phyloP scores from a whole-genome alignment of 345 rosid genomes.

The Lepidium africanum region DNA sequence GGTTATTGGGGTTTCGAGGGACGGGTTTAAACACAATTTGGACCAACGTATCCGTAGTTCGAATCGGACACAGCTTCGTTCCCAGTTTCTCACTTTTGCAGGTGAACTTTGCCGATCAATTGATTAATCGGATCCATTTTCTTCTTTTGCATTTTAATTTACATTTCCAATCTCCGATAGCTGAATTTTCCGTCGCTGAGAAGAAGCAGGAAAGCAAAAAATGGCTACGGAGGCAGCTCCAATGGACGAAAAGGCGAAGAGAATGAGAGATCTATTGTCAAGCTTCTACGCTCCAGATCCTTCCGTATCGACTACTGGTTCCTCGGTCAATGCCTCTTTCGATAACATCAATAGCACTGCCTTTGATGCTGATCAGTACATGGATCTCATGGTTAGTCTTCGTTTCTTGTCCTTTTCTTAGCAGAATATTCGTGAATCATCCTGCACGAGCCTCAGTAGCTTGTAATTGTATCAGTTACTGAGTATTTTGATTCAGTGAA shows the following conservation, averaged over 20 bases:
- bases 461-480: neutral
- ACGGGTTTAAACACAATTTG: neutral
- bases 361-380: conserved; percentile 87
- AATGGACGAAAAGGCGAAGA: conserved; percentile 96
- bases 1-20: neutral
- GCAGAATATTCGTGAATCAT: neutral
- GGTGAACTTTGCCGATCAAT: neutral
- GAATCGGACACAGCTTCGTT: neutral
- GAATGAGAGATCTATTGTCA: conserved; percentile 96
- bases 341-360: conserved; percentile 75
- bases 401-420: neutral
- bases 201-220: conserved; percentile 18
- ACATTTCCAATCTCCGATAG: neutral
- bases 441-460: neutral
- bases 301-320: conserved; percentile 35
- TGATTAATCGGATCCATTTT: conserved; percentile 2
- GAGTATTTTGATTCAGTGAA: neutral
- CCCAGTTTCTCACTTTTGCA: neutral
- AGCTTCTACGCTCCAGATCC: conserved; percentile 97
- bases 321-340: conserved; percentile 44
- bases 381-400: conserved; percentile 72
- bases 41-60: neutral
- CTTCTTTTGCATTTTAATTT: neutral
- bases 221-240: conserved; percentile 67
- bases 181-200: neutral